Conservation (phyloP, 768 basidiomycete genomes). For the Lentinula edodes region DNA sequence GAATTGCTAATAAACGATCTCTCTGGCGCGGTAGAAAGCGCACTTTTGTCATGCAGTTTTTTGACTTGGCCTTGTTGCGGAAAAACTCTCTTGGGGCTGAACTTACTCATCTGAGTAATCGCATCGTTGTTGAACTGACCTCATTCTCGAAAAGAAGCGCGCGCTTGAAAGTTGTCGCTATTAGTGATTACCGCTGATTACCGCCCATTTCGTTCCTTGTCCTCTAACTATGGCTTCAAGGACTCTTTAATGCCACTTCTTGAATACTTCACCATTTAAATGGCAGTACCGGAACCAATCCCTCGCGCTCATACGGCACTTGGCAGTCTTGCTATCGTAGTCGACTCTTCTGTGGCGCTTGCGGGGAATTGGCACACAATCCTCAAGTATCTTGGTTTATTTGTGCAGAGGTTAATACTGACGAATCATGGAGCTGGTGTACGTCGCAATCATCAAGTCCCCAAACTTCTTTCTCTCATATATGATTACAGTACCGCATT, state of each 20-base stretch:
- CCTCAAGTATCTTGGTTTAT: background rate
- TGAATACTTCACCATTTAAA: background rate
- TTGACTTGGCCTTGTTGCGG: no score
- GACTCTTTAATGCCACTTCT: background rate
- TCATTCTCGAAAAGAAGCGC: no score
- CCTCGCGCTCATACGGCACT: background rate
- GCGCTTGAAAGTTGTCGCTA: no score
- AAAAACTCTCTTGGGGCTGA: no score
- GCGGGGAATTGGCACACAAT: background rate
- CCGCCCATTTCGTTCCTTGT: no score
- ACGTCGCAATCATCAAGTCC: background rate
- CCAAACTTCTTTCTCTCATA: no score
- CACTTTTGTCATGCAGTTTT: no score
- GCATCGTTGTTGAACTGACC: no score
- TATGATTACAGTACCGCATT: slow-evolving; percentile 18
- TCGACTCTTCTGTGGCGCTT: slow-evolving; percentile 1
- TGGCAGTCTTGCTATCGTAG: background rate
- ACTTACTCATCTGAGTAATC: no score
- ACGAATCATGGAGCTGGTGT: background rate
- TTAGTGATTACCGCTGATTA: no score
- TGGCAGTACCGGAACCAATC: background rate
- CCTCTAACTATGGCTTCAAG: background rate
- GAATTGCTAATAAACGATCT: no score
- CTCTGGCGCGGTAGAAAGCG: no score
- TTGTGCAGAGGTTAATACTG: background rate